phyloP scores from a whole-genome alignment of 148 eudicot species.

The Limonium bicolor region DNA sequence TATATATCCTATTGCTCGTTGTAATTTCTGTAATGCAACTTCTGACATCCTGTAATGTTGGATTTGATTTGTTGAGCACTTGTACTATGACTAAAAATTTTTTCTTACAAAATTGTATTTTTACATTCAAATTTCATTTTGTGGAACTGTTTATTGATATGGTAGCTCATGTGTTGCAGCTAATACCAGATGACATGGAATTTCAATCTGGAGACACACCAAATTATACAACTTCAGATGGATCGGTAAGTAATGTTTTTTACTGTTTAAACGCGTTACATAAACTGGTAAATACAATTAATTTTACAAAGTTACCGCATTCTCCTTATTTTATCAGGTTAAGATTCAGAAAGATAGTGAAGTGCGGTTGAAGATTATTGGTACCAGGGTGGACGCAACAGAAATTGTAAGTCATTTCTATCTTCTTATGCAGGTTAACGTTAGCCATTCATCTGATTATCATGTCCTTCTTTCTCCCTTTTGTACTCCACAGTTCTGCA shows the following conservation, averaged over 20 bases:
- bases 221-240: slow-evolving; percentile 83
- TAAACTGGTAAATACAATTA: neutral
- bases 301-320: too few relatives aligned
- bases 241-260: slow-evolving; percentile 47
- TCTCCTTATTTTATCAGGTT: slow-evolving; percentile 30
- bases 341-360: slow-evolving; percentile 94
- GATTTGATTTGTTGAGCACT: too few relatives aligned
- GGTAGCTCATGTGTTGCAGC: slow-evolving; percentile 24
- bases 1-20: too few relatives aligned
- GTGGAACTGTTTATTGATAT: too few relatives aligned
- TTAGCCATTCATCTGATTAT: neutral
- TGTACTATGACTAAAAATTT: too few relatives aligned
- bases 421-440: neutral
- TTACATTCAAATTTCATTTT: too few relatives aligned
- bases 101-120: too few relatives aligned
- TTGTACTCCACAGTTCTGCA: slow-evolving; percentile 54
- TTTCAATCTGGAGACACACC: slow-evolving; percentile 90
- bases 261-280: neutral
- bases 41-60: too few relatives aligned
- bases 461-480: neutral
- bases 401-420: slow-evolving; percentile 53
- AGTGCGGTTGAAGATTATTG: slow-evolving; percentile 85
- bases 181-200: slow-evolving; percentile 99
- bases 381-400: slow-evolving; percentile 96
- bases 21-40: too few relatives aligned